These are phyloP conservation scores for Allium cepa DNA, from an alignment of 106 monocot genomes.

Conservation along the genomic window DNA sequence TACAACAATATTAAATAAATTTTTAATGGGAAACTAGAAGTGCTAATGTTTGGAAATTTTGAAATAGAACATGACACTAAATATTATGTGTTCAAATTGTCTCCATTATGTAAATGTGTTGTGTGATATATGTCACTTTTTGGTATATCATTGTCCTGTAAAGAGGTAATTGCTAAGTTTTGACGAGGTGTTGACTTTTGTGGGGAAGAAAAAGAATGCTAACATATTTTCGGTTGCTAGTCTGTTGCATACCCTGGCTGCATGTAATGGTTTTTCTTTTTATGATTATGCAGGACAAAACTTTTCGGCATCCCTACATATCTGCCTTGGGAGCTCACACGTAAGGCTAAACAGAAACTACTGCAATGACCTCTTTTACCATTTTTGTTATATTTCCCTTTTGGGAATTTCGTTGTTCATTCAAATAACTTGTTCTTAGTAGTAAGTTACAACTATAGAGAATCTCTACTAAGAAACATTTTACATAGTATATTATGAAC, in stretches of 20 bases:
- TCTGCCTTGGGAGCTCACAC: conserved; percentile 87
- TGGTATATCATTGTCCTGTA: neutral
- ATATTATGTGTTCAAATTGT: no score
- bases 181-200: no score
- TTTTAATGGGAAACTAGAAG: no score
- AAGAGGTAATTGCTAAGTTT: neutral
- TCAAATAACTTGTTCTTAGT: neutral
- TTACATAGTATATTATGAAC: neutral
- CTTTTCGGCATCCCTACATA: conserved; percentile 88
- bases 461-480: neutral
- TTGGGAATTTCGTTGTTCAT: neutral
- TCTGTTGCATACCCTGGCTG: neutral
- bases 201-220: no score
- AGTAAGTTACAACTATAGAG: no score
- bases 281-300: conserved; percentile 63
- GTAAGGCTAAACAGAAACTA: conserved; percentile 28
- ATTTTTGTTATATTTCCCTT: neutral
- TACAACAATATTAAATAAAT: no score
- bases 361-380: neutral
- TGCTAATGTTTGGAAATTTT: no score
- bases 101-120: no score
- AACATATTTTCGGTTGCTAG: neutral
- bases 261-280: neutral
- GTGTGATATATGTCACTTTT: neutral
- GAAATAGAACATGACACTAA: no score